A percentile compares a stretch with the other conserved stretches of the same genome.
phyloP scores from a whole-genome alignment of 2,329 filamentous ascomycete species.

The Raffaelea albimanens region DNA sequence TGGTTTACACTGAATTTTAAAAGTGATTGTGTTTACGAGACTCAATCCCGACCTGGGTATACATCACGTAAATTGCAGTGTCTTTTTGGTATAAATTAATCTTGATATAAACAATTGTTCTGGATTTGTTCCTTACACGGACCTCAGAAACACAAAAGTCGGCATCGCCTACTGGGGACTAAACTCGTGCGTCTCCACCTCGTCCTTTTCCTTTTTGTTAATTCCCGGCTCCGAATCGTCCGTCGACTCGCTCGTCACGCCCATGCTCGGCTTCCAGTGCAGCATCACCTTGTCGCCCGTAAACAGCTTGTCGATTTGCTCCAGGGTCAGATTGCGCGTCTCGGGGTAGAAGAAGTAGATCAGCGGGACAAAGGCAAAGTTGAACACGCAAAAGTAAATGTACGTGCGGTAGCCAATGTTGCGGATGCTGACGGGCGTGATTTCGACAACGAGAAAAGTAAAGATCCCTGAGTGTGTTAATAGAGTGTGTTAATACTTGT shows the following conservation, averaged over 20 bases:
- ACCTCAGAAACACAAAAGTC: too few relatives aligned
- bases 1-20: too few relatives aligned
- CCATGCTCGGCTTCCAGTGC: conserved; percentile 5
- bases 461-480: conserved; percentile 3
- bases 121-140: too few relatives aligned
- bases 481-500: not conserved
- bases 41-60: too few relatives aligned
- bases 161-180: not conserved
- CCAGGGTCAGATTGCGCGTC: conserved; percentile 18
- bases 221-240: not conserved
- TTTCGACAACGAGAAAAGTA: conserved; percentile 25
- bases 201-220: not conserved
- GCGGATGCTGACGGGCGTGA: conserved; percentile 26
- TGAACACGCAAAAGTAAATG: conserved; percentile 41
- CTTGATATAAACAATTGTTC: too few relatives aligned
- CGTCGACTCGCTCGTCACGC: not conserved
- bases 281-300: conserved; percentile 3
- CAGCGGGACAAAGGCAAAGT: conserved; percentile 33
- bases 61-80: too few relatives aligned
- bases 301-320: conserved; percentile 36
- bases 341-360: conserved; percentile 41
- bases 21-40: too few relatives aligned
- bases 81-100: too few relatives aligned
- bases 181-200: not conserved
- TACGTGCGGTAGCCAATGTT: conserved; percentile 42